These are phyloP conservation scores for Axilococcus clingmanii DNA, from an alignment of 139 green algal genomes.

Conservation along the genomic window DNA sequence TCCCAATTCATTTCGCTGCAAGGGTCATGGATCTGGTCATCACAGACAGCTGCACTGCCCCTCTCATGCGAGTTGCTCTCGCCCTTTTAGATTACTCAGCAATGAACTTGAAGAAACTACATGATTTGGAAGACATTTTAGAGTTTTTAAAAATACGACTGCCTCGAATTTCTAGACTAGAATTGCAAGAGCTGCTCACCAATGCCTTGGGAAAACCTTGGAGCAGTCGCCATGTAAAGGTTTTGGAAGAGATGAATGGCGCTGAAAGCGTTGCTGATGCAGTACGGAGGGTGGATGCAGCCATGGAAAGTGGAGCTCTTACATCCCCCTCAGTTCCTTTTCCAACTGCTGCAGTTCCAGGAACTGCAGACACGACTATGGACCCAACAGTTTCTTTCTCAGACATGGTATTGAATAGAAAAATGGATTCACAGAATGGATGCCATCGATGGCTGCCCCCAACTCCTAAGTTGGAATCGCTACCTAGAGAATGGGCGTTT, in stretches of 20 bases:
- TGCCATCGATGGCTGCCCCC: too few relatives aligned
- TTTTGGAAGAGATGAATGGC: constrained; percentile 30
- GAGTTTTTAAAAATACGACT: constrained; percentile 47
- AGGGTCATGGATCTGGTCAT: constrained; percentile 69
- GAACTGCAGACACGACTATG: not conserved
- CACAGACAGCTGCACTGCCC: constrained; percentile 39
- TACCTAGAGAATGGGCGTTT: too few relatives aligned
- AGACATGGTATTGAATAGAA: too few relatives aligned
- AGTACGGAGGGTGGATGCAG: constrained; percentile 23
- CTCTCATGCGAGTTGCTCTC: constrained; percentile 56
- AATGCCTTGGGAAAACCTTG: constrained; percentile 8
- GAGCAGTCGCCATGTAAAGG: constrained; percentile 2
- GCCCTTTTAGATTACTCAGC: constrained; percentile 31
- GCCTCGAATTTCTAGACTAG: constrained; percentile 13
- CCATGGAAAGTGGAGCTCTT: not conserved
- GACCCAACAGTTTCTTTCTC: not conserved
- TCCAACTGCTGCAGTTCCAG: not conserved
- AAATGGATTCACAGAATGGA: too few relatives aligned
- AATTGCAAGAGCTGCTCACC: constrained; percentile 35
- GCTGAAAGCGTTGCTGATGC: constrained; percentile 51
- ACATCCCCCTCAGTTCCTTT: not conserved
- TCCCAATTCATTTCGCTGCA: constrained; percentile 58
- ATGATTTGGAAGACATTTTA: constrained; percentile 60
- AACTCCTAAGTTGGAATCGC: too few relatives aligned
- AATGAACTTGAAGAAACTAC: constrained; percentile 29